These are phyloP conservation scores for Pythium insidiosum DNA, from an alignment of 352 stramenopile genomes.

Conservation along the genomic window DNA sequence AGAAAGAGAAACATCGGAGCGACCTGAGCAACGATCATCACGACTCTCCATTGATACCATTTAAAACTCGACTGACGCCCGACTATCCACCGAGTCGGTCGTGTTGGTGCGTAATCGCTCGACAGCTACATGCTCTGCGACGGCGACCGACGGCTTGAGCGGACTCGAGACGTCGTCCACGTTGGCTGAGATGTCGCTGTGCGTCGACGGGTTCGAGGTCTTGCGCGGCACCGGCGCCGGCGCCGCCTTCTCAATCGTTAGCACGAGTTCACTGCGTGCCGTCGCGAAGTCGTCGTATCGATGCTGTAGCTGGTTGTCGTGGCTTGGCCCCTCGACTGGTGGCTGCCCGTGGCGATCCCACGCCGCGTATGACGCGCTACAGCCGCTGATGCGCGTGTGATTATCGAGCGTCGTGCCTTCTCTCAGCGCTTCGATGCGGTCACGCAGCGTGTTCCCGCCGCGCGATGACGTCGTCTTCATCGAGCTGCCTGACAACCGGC, in stretches of 20 bases:
- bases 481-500: slow-evolving; percentile 4
- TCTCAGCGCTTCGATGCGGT: slow-evolving; percentile 53
- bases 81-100: slow-evolving; percentile 5
- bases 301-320: slow-evolving; percentile 3
- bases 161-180: no score
- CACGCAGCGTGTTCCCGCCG: slow-evolving; percentile 29
- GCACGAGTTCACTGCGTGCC: slow-evolving; percentile 16
- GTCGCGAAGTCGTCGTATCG: slow-evolving; percentile 23
- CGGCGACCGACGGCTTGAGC: no score
- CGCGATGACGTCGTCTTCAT: slow-evolving; percentile 8
- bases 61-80: slow-evolving; percentile 17
- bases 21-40: slow-evolving; percentile 3
- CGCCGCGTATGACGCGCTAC: slow-evolving; percentile 12
- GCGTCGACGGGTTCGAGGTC: no score
- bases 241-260: slow-evolving; percentile 2
- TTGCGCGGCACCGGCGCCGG: no score
- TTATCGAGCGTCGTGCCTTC: slow-evolving; percentile 38
- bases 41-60: background rate
- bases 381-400: slow-evolving; percentile 38
- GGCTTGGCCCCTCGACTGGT: background rate
- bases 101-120: slow-evolving; percentile 4
- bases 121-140: background rate
- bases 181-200: no score
- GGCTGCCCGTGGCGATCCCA: background rate
- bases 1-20: background rate